Base-by-base conservation (phyloP, 495 filamentous ascomycete species). In the Trypethelium eluteriae region DNA sequence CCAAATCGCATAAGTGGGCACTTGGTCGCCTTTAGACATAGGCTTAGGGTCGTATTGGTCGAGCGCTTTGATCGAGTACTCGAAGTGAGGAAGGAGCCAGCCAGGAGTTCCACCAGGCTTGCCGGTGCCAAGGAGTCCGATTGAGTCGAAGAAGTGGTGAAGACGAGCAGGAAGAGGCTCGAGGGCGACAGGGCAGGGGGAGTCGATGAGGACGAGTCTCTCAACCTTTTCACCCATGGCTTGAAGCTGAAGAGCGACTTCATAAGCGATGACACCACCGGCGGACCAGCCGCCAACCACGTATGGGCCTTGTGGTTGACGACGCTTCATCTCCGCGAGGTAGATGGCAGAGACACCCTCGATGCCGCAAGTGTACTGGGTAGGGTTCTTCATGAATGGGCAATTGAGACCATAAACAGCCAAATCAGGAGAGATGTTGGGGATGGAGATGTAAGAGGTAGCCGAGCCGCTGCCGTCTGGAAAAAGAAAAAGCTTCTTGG, bases 81-180 rank as follows among this genome's bases (percentile, higher is more conserved):
- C 78, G 77, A 96, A 96, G 76, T 96, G 91, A 59, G 91, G 90
- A 0, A 94, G 84, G 3, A 96, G 83, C 91, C 91, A 96, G 79
- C 80, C 3, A 84, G 91, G 62, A 86, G 83, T 76, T 85, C 88
- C 72, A 82, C 73, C 70, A 78, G 82, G 67, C 79, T 84, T 77
- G 64, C 79, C 79, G 47, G 89, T 87, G 49, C 90, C 90, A 59
- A 96, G 88, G 6, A 96, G 85, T 57, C 91, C 90, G 68, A 93
- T 89, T 7, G 82, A 79, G 64, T 88, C 86, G 73, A 93, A 92
- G 83, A 89, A 94, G 67, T 82, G 80, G 74, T 93, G 90, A 0
- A 96, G 84, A 16, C 87, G 83, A 14, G 84, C 79, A 0, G 91
- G 91, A 2, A 94, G 83, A 59, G 90, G 89, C 73, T 91, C 89